A percentile compares a stretch with the other conserved stretches of the same genome.
These are phyloP conservation scores for Pseudodiploospora longispora DNA, from an alignment of 2,329 filamentous ascomycete genomes.

Conservation along the genomic window DNA sequence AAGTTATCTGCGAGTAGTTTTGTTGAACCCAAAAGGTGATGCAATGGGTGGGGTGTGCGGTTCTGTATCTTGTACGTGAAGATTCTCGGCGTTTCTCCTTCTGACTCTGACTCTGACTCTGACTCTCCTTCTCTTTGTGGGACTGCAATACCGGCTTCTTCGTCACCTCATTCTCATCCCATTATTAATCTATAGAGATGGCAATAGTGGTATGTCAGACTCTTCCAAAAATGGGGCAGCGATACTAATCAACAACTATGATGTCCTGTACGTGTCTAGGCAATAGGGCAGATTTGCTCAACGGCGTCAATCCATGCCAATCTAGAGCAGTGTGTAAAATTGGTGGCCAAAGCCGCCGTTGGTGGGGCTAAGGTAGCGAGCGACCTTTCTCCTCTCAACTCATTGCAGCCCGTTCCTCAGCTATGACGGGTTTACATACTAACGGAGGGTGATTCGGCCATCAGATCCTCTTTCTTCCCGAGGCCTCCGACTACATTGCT, in stretches of 20 bases:
- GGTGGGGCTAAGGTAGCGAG: slow-evolving; percentile 66
- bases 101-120: too few species aligned
- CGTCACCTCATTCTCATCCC: too few species aligned
- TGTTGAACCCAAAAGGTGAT: too few species aligned
- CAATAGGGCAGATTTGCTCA: slow-evolving; percentile 83
- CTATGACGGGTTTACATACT: background rate
- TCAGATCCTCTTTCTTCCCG: slow-evolving; percentile 79
- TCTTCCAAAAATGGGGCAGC: background rate
- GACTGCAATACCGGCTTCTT: too few species aligned
- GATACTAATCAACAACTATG: slow-evolving; percentile 5
- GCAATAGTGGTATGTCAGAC: background rate
- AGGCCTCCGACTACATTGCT: slow-evolving; percentile 85
- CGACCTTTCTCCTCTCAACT: background rate
- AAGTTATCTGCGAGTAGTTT: too few species aligned
- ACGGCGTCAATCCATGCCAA: slow-evolving; percentile 72
- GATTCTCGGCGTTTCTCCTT: too few species aligned
- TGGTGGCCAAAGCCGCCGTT: slow-evolving; percentile 64
- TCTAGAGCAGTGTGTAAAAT: slow-evolving; percentile 64
- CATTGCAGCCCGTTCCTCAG: background rate
- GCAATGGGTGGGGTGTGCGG: too few species aligned
- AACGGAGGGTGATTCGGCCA: slow-evolving; percentile 2
- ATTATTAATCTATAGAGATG: background rate
- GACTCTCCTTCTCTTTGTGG: too few species aligned
- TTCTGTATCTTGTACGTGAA: too few species aligned
- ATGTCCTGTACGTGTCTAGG: slow-evolving; percentile 40